Evolutionary conservation across 768 basidiomycete genomes (phyloP).

Genomic region (Clitopilus passeckerianus): DNA sequence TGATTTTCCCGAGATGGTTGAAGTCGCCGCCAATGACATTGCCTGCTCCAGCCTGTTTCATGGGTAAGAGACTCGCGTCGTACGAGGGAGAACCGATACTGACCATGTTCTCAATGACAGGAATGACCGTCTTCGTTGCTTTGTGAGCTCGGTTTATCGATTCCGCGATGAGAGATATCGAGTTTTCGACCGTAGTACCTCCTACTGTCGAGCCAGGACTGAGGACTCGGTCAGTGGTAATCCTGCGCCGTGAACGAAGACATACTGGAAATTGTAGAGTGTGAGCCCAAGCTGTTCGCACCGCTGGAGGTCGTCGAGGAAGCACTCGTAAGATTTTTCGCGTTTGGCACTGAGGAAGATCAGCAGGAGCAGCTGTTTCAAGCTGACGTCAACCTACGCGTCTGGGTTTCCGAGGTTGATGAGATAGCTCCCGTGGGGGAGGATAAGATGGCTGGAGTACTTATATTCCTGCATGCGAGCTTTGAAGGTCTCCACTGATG

Average conservation of each 20-base stretch:
- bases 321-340: constrained; percentile 71
- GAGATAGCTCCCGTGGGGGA: constrained; percentile 85
- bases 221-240: background rate
- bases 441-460: constrained; percentile 56
- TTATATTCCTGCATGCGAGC: constrained; percentile 52
- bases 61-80: background rate
- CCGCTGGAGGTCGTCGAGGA: constrained; percentile 75
- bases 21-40: constrained; percentile 77
- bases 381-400: constrained; percentile 25
- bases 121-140: constrained; percentile 49
- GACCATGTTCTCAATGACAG: constrained; percentile 85
- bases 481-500: constrained; percentile 56
- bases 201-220: constrained; percentile 85
- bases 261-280: constrained; percentile 85
- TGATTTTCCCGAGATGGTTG: constrained; percentile 63
- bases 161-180: constrained; percentile 60
- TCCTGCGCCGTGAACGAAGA: constrained; percentile 6
- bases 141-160: constrained; percentile 71
- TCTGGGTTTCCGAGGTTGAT: constrained; percentile 84
- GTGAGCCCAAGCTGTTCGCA: constrained; percentile 72
- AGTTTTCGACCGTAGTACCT: constrained; percentile 51
- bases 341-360: constrained; percentile 47
- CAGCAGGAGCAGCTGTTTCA: constrained; percentile 17
- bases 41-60: constrained; percentile 64
- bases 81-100: background rate